These are phyloP conservation scores for Rhodosporidiobolus sp. DNA, from an alignment of 768 basidiomycete species.

Conservation along the genomic window DNA sequence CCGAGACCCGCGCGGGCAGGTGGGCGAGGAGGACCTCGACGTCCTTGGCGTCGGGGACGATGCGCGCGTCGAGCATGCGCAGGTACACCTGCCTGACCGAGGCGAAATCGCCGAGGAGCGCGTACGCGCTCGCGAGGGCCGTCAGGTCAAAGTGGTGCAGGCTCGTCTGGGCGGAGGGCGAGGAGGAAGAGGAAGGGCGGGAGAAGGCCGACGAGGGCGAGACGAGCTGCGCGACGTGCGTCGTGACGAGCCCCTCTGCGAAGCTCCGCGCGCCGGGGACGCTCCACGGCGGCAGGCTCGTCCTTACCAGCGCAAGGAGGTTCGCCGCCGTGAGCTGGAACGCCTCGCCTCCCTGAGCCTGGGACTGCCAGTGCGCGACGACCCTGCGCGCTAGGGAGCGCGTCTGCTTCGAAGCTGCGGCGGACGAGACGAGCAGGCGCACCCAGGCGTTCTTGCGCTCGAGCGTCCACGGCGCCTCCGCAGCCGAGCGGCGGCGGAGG, in stretches of 20 bases:
- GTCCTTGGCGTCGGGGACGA: conserved; percentile 26
- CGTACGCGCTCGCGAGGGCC: conserved; percentile 23
- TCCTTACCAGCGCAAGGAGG: conserved; percentile 16
- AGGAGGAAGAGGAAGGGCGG: not conserved
- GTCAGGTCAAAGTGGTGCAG: conserved; percentile 32
- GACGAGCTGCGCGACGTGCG: conserved; percentile 10
- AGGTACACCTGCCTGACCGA: conserved; percentile 21
- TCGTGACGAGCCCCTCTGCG: not conserved
- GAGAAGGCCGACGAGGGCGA: conserved; percentile 11
- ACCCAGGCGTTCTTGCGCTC: conserved; percentile 2
- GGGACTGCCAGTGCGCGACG: not conserved
- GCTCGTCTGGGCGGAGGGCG: not conserved
- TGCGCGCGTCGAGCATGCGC: not conserved
- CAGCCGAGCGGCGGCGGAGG: not conserved
- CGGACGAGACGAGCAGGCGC: not conserved
- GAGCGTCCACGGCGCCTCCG: not conserved
- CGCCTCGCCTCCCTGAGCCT: not conserved
- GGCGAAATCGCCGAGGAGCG: conserved; percentile 3
- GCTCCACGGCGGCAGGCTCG: not conserved
- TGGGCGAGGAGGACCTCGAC: conserved; percentile 8
- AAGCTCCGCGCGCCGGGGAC: not conserved
- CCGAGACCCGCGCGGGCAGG: not conserved
- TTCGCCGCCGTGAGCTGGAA: not conserved
- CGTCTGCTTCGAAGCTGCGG: not conserved
- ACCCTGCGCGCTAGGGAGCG: not conserved